phyloP scores from a whole-genome alignment of 2,329 filamentous ascomycete genomes.

The Colletotrichum shisoi region DNA sequence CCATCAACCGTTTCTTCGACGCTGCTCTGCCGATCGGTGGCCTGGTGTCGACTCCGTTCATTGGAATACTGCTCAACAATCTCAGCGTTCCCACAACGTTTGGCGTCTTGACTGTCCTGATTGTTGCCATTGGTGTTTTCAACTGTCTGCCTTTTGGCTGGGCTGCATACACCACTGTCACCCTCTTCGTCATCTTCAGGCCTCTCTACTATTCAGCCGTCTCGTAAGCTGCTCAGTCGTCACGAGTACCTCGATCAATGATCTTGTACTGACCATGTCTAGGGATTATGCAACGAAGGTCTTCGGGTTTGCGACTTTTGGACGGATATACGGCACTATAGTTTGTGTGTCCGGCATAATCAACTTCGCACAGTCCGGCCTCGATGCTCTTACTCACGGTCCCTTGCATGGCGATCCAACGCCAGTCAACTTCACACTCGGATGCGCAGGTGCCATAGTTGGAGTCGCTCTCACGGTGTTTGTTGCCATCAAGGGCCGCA shows the following conservation, averaged over 20 bases:
- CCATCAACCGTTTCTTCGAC: conserved; percentile 55
- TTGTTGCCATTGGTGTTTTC: conserved; percentile 69
- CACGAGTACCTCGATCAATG: too few species aligned
- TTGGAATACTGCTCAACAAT: conserved; percentile 73
- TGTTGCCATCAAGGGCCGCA: conserved; percentile 50
- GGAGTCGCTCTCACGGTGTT: conserved; percentile 65
- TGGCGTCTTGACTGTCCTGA: conserved; percentile 64
- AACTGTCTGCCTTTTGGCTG: conserved; percentile 70
- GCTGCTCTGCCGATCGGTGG: conserved; percentile 71
- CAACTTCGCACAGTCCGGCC: conserved; percentile 73
- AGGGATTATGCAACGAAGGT: conserved; percentile 80
- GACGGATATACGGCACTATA: conserved; percentile 79
- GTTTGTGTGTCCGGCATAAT: conserved; percentile 76
- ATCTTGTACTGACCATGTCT: background rate
- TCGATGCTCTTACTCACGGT: conserved; percentile 73
- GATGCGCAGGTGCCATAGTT: conserved; percentile 61
- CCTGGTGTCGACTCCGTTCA: conserved; percentile 73
- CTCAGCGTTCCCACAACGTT: conserved; percentile 69
- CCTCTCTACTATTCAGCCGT: conserved; percentile 81
- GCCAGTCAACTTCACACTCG: conserved; percentile 68
- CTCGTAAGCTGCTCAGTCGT: conserved; percentile 55
- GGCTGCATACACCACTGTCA: conserved; percentile 72
- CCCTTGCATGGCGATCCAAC: conserved; percentile 68
- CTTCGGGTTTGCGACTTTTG: conserved; percentile 81
- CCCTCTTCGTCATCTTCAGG: conserved; percentile 74